These are phyloP conservation scores for Spiromastix sp. DNA, from an alignment of 2,329 filamentous ascomycete species.

Conservation along the genomic window DNA sequence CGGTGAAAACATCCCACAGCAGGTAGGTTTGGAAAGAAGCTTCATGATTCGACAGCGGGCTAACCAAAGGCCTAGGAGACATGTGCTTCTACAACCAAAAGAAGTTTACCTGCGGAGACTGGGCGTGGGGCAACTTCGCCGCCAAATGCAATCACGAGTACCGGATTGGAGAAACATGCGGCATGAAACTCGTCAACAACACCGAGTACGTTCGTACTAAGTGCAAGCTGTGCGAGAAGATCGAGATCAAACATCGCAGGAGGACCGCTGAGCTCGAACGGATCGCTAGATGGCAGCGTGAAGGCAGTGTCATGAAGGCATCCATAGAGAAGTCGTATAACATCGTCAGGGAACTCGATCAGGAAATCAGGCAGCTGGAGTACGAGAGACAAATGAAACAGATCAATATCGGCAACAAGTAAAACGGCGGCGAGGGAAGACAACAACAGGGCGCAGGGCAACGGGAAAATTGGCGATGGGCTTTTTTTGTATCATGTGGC, in stretches of 20 bases:
- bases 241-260: conserved; percentile 71
- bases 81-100: conserved; percentile 98
- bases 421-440: conserved; percentile 6
- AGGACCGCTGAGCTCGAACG: conserved; percentile 64
- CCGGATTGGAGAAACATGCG: conserved; percentile 91
- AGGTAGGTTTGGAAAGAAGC: conserved; percentile 24
- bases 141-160: conserved; percentile 92
- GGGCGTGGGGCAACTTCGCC: conserved; percentile 89
- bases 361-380: conserved; percentile 57
- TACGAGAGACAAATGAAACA: conserved; percentile 42
- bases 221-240: conserved; percentile 82
- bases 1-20: conserved; percentile 17
- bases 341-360: conserved; percentile 60
- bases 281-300: conserved; percentile 64
- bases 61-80: conserved; percentile 29
- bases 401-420: conserved; percentile 20
- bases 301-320: conserved; percentile 51
- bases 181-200: conserved; percentile 77
- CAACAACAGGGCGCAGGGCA: neutral
- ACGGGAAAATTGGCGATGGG: neutral
- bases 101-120: conserved; percentile 76
- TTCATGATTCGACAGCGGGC: conserved; percentile 7
- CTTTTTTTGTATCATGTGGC: neutral
- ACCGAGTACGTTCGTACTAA: conserved; percentile 53
- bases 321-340: conserved; percentile 58